Evolutionary conservation across 2,329 filamentous ascomycete genomes (phyloP).

Genomic region (Cladophialophora carrionii): DNA sequence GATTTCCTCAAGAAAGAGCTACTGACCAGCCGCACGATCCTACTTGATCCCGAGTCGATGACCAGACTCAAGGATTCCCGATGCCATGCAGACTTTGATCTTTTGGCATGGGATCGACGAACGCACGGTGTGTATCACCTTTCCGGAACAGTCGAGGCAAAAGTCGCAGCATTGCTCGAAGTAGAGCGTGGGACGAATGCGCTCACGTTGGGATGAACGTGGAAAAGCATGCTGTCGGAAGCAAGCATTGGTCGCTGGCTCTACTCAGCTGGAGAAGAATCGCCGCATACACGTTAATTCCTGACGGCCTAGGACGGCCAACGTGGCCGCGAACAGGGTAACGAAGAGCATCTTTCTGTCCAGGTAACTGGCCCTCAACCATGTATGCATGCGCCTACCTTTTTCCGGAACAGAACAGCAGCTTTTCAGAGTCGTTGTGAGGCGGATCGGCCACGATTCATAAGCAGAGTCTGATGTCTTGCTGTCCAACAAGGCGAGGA

Average conservation of each 20-base stretch:
- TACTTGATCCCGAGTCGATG: not conserved
- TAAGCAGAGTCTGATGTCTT: not conserved
- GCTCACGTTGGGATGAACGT: not conserved
- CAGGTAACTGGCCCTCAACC: not conserved
- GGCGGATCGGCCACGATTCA: not conserved
- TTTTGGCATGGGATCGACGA: not conserved
- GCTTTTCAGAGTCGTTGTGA: not conserved
- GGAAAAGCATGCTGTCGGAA: not conserved
- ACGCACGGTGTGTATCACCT: not conserved
- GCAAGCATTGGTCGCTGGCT: not conserved
- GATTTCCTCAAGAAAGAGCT: not conserved
- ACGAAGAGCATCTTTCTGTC: not conserved
- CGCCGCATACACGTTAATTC: not conserved
- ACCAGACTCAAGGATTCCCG: not conserved
- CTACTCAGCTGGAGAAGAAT: not conserved
- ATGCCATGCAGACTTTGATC: not conserved
- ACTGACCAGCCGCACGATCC: too few species aligned
- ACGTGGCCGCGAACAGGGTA: not conserved
- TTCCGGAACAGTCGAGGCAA: not conserved
- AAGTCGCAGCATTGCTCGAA: not conserved
- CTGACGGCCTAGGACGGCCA: not conserved
- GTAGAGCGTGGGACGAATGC: not conserved
- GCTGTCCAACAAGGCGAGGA: not conserved
- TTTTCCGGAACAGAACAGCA: not conserved
- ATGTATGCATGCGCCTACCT: not conserved